A percentile compares a stretch with the other conserved stretches of the same genome.
Evolutionary conservation across 2,329 filamentous ascomycete genomes (phyloP).

Genomic region (Alternaria dauci): DNA sequence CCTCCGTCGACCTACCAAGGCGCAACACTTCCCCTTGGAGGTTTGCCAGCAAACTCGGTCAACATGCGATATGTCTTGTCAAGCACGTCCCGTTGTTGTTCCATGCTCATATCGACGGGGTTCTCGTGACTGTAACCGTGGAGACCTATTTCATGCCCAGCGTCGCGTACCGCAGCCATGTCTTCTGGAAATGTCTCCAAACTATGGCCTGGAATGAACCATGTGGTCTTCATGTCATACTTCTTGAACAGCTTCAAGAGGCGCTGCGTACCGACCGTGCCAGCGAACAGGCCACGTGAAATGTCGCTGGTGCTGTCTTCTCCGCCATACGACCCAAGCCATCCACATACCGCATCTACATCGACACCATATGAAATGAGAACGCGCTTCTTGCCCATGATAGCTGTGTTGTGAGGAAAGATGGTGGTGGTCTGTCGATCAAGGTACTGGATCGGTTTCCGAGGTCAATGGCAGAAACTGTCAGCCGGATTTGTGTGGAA

Average conservation of each 20-base stretch:
- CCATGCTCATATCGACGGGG: constrained; percentile 71
- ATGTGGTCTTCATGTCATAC: constrained; percentile 74
- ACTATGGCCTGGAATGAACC: constrained; percentile 68
- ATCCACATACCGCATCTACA: constrained; percentile 72
- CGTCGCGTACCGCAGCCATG: constrained; percentile 64
- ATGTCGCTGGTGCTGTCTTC: constrained; percentile 77
- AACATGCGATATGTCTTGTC: constrained; percentile 77
- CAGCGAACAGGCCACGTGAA: constrained; percentile 73
- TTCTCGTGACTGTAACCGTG: constrained; percentile 78
- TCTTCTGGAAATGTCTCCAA: constrained; percentile 73
- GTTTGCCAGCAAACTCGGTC: constrained; percentile 73
- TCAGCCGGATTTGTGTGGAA: neutral
- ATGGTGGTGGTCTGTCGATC: neutral
- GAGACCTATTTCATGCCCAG: constrained; percentile 70
- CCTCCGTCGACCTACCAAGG: constrained; percentile 61
- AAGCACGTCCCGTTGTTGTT: constrained; percentile 78
- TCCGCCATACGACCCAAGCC: constrained; percentile 77
- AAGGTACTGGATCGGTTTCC: neutral
- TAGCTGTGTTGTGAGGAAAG: neutral
- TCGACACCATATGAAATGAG: constrained; percentile 73
- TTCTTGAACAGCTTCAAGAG: constrained; percentile 76
- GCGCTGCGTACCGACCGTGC: constrained; percentile 71
- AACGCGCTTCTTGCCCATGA: constrained; percentile 61
- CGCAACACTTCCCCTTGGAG: constrained; percentile 74
- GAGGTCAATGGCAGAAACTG: neutral